A percentile compares a stretch with the other conserved stretches of the same genome.
These are phyloP conservation scores for Fusarium dlaminii DNA, from an alignment of 2,329 filamentous ascomycete species.

Conservation along the genomic window DNA sequence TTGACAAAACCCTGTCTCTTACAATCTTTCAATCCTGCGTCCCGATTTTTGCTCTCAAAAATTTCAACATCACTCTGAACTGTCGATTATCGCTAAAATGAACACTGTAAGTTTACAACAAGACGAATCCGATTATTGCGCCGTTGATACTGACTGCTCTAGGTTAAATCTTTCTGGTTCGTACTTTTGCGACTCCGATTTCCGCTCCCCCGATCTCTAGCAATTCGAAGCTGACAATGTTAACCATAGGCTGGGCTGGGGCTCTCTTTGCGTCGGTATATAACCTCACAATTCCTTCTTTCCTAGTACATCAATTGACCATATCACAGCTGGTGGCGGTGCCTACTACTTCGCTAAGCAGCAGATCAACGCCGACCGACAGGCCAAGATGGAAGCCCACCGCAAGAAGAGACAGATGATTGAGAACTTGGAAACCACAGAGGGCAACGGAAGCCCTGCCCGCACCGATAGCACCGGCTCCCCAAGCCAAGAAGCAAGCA, in stretches of 20 bases:
- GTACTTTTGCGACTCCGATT: conserved; percentile 34
- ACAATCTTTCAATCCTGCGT: conserved; percentile 28
- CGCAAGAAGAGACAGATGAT: conserved; percentile 70
- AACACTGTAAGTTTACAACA: conserved; percentile 60
- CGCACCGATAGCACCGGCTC: conserved; percentile 67
- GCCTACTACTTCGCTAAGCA: conserved; percentile 97
- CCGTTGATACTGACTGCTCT: conserved; percentile 34
- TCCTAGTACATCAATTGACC: conserved; percentile 24
- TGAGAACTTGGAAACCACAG: conserved; percentile 62
- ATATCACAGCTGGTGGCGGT: conserved; percentile 76
- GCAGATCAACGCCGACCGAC: conserved; percentile 90
- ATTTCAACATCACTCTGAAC: not conserved
- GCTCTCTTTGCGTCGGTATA: conserved; percentile 83
- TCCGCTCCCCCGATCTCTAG: not conserved
- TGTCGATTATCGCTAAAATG: conserved; percentile 52
- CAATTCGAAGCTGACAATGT: conserved; percentile 13
- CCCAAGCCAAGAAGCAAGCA: conserved; percentile 76
- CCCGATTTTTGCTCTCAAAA: conserved; percentile 21
- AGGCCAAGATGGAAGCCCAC: conserved; percentile 73
- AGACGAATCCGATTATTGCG: not conserved
- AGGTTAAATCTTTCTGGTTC: conserved; percentile 75
- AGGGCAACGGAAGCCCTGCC: conserved; percentile 58
- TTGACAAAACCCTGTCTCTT: conserved; percentile 38
- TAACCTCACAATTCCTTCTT: not conserved
- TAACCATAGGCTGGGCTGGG: conserved; percentile 83